Conservation (phyloP, 2,329 filamentous ascomycete species). For the Exserohilum turcica region DNA sequence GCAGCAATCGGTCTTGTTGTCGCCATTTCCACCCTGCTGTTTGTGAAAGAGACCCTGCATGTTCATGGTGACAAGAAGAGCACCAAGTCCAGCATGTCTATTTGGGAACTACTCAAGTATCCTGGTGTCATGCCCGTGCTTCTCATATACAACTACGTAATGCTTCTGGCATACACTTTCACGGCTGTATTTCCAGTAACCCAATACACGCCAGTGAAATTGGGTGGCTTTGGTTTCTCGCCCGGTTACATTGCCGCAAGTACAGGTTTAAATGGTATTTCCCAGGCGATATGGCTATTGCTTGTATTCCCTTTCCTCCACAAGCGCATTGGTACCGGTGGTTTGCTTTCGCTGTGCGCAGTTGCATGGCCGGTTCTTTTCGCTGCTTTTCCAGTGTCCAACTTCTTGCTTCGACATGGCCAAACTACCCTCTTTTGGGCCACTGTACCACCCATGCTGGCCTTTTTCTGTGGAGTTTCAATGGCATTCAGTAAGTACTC, state of each 20-base stretch:
- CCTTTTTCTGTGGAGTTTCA: constrained; percentile 6
- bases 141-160: constrained; percentile 67
- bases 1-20: constrained; percentile 60
- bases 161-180: constrained; percentile 72
- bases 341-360: constrained; percentile 65
- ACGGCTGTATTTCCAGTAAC: constrained; percentile 73
- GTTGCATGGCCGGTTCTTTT: constrained; percentile 69
- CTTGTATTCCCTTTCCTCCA: constrained; percentile 72
- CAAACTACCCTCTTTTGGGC: constrained; percentile 63
- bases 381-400: constrained; percentile 58
- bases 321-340: constrained; percentile 67
- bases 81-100: constrained; percentile 50
- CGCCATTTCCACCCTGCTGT: constrained; percentile 59
- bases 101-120: constrained; percentile 61
- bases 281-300: constrained; percentile 74
- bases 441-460: constrained; percentile 36
- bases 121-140: constrained; percentile 71
- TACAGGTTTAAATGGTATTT: constrained; percentile 66
- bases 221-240: constrained; percentile 70
- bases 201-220: constrained; percentile 65
- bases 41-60: constrained; percentile 63
- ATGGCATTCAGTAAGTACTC: constrained; percentile 54
- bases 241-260: constrained; percentile 68
- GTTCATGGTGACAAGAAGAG: constrained; percentile 26
- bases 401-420: constrained; percentile 59